Percentiles rank a stretch among this genome's conserved stretches.
Conservation (phyloP, 2,329 filamentous ascomycete genomes). For the Penicillium sp. region DNA sequence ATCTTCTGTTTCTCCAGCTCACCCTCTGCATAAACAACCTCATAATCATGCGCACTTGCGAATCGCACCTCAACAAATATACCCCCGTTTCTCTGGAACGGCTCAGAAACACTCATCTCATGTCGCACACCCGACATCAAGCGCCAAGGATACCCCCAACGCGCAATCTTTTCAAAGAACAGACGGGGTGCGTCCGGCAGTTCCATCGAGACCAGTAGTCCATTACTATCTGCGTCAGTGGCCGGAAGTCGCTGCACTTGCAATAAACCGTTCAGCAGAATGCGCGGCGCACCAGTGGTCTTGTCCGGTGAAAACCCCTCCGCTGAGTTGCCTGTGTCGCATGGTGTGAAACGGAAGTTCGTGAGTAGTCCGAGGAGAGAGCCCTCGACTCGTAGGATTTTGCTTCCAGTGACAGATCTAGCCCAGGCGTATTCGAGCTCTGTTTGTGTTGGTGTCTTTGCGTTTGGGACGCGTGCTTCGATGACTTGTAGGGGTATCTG, state of each 20-base stretch:
- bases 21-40: conserved; percentile 19
- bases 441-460: not conserved
- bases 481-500: conserved; percentile 18
- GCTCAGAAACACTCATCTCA: conserved; percentile 26
- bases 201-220: conserved; percentile 20
- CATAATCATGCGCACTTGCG: conserved; percentile 27
- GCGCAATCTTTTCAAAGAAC: conserved; percentile 26
- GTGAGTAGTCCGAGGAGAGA: conserved; percentile 16
- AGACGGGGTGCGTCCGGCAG: conserved; percentile 16
- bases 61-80: conserved; percentile 28
- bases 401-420: conserved; percentile 14
- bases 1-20: conserved; percentile 17
- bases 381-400: conserved; percentile 16
- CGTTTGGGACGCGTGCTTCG: not conserved
- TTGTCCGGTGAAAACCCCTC: conserved; percentile 11
- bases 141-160: conserved; percentile 30
- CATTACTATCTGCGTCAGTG: conserved; percentile 8
- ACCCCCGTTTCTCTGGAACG: conserved; percentile 15
- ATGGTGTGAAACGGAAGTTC: conserved; percentile 7
- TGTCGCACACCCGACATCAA: conserved; percentile 23
- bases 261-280: conserved; percentile 20
- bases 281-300: not conserved
- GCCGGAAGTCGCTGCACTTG: conserved; percentile 14
- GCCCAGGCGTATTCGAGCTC: conserved; percentile 25
- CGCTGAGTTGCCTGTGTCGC: conserved; percentile 15